Conservation (phyloP, 2,329 filamentous ascomycete species). For the Pyrenophora graminea region DNA sequence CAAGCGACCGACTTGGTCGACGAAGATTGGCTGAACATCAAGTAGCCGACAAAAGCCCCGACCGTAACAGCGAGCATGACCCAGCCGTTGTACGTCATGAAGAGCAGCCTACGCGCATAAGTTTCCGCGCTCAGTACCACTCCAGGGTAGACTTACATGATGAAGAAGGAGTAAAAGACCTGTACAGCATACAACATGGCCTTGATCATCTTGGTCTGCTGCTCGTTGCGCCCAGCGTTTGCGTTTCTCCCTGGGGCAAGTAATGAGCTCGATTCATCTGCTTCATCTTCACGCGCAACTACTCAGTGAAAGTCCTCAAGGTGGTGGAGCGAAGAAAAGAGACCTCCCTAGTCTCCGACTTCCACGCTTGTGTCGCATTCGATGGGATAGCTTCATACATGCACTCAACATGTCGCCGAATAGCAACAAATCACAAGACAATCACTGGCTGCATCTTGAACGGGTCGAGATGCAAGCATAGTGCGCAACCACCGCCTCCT, state of each 20-base stretch:
- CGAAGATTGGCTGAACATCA: constrained; percentile 72
- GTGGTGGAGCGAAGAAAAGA: constrained; percentile 17
- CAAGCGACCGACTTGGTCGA: constrained; percentile 87
- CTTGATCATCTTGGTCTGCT: constrained; percentile 76
- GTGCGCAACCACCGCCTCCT: no score
- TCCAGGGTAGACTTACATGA: constrained; percentile 75
- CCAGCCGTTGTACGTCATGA: constrained; percentile 99
- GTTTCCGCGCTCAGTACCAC: not conserved
- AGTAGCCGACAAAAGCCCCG: constrained; percentile 86
- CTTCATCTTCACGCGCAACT: constrained; percentile 27
- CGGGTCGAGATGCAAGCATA: no score
- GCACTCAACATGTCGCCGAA: no score
- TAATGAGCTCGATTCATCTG: constrained; percentile 66
- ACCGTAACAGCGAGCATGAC: constrained; percentile 91
- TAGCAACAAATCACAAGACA: not conserved
- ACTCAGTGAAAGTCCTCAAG: constrained; percentile 35
- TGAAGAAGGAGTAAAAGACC: constrained; percentile 98
- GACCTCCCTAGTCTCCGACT: constrained; percentile 9
- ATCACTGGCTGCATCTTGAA: no score
- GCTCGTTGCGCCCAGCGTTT: constrained; percentile 57
- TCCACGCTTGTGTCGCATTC: constrained; percentile 2
- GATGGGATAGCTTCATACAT: not conserved
- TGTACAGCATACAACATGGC: constrained; percentile 85
- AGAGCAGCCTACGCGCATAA: constrained; percentile 74
- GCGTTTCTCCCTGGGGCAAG: constrained; percentile 72